Percentiles rank a stretch among this genome's conserved stretches.
These are phyloP conservation scores for Colletotrichum eleusines DNA, from an alignment of 2,329 filamentous ascomycete species.

Conservation along the genomic window DNA sequence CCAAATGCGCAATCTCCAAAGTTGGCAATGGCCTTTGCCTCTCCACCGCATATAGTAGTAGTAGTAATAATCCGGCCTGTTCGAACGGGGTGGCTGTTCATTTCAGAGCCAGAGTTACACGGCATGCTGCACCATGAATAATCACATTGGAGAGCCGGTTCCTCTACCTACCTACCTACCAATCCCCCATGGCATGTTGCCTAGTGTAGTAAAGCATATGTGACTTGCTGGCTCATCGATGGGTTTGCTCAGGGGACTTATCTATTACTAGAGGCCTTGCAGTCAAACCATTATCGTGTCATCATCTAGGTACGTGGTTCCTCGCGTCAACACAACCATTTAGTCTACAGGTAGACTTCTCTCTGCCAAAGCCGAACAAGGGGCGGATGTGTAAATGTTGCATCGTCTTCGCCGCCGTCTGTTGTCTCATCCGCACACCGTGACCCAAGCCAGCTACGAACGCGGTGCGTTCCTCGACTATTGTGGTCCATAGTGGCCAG, in stretches of 20 bases:
- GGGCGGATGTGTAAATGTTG: background rate
- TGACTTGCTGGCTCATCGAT: background rate
- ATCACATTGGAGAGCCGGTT: constrained; percentile 25
- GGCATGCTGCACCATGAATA: constrained; percentile 29
- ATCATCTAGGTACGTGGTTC: background rate
- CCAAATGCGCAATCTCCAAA: constrained; percentile 37
- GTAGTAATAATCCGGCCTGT: no score
- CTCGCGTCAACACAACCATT: constrained; percentile 6
- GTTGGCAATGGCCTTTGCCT: constrained; percentile 27
- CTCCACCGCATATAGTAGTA: constrained; percentile 8
- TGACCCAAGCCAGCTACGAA: constrained; percentile 8
- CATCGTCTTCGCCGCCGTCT: constrained; percentile 7
- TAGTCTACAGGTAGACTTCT: background rate
- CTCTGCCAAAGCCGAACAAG: constrained; percentile 8
- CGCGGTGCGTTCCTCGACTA: constrained; percentile 25
- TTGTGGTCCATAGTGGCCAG: constrained; percentile 27
- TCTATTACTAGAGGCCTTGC: background rate
- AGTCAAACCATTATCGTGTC: constrained; percentile 18
- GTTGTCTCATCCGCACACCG: constrained; percentile 21
- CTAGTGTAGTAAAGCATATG: background rate
- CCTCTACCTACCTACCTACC: no score
- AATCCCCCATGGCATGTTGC: background rate
- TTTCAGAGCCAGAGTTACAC: constrained; percentile 18
- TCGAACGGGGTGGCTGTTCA: no score
- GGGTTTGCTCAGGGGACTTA: background rate